Evolutionary conservation across 768 basidiomycete species (phyloP).

Genomic region (Candolleomyces efflorescens): DNA sequence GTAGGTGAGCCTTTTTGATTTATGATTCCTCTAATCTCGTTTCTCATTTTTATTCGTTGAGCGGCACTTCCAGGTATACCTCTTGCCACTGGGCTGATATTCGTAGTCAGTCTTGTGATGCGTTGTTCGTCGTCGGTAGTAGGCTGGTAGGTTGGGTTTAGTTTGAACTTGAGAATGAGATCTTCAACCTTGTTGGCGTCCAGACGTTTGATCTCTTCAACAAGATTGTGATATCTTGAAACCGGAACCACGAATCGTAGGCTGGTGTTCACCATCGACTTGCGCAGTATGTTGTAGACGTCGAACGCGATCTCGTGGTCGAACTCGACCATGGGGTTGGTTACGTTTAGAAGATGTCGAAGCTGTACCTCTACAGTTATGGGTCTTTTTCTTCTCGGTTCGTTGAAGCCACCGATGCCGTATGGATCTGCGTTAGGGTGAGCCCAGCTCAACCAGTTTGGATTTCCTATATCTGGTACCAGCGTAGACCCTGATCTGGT

Average conservation of each 20-base stretch:
- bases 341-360: not conserved
- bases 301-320: not conserved
- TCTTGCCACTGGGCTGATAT: not conserved
- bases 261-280: not conserved
- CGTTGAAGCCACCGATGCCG: not conserved
- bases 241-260: not conserved
- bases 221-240: not conserved
- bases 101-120: not conserved
- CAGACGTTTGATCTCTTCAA: not conserved
- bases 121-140: not conserved
- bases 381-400: not conserved
- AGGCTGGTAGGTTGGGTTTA: not conserved
- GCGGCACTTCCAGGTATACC: not conserved
- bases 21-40: not conserved
- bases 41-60: not conserved
- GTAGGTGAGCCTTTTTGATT: not conserved
- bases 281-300: not conserved
- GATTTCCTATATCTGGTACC: not conserved
- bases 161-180: not conserved
- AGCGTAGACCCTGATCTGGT: not conserved
- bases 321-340: not conserved
- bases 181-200: not conserved
- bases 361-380: not conserved
- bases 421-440: not conserved
- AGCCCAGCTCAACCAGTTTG: not conserved